phyloP scores from a whole-genome alignment of 2,329 filamentous ascomycete species.

The Aspergillus latus region DNA sequence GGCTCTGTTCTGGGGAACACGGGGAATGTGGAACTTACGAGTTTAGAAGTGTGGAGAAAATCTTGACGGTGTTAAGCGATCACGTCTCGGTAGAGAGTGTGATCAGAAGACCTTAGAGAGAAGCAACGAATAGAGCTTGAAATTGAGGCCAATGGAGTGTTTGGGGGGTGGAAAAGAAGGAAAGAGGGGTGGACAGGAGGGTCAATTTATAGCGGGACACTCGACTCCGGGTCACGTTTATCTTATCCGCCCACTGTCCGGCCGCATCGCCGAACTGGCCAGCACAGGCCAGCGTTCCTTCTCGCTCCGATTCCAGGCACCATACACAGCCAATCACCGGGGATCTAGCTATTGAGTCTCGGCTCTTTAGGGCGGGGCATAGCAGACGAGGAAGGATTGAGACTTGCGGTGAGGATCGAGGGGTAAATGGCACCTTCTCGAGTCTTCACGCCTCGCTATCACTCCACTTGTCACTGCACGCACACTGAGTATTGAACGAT shows the following conservation, averaged over 20 bases:
- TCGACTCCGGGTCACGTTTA: slow-evolving; percentile 13
- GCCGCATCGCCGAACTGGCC: neutral
- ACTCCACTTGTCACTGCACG: neutral
- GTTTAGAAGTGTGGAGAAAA: slow-evolving; percentile 98
- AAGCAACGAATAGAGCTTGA: slow-evolving; percentile 27
- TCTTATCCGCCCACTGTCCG: slow-evolving; percentile 7
- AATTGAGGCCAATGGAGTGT: slow-evolving; percentile 18
- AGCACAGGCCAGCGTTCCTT: slow-evolving; percentile 1
- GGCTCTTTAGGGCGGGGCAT: slow-evolving; percentile 2
- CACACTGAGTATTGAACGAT: no score
- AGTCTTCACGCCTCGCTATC: neutral
- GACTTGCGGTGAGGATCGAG: slow-evolving; percentile 14
- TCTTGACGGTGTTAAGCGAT: slow-evolving; percentile 72
- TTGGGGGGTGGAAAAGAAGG: slow-evolving; percentile 7
- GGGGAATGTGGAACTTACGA: slow-evolving; percentile 64
- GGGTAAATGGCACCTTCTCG: neutral
- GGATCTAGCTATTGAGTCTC: neutral
- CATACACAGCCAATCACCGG: slow-evolving; percentile 5
- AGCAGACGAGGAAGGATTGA: neutral
- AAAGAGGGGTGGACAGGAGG: neutral
- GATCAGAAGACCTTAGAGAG: slow-evolving; percentile 41
- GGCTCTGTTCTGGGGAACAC: neutral
- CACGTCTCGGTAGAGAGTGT: slow-evolving; percentile 58
- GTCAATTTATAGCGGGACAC: slow-evolving; percentile 13
- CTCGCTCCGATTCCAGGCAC: neutral